Conservation (phyloP, 164 flowering plant genomes). For the Kalanchoe fedtschenkoi region DNA sequence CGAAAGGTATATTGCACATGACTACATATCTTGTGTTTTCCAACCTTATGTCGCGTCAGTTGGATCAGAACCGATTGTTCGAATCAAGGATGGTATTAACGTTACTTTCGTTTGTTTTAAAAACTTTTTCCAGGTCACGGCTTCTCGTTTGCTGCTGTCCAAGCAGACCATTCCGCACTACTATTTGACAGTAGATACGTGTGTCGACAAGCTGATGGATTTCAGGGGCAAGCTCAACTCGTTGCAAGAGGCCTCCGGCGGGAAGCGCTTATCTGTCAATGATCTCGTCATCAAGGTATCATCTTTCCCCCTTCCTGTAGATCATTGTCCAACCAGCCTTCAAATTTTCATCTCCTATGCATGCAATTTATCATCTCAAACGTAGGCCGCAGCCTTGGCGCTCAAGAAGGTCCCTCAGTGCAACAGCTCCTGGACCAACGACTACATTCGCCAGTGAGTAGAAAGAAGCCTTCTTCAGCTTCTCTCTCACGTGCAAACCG, state of each 20-base stretch:
- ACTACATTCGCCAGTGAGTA: conserved; percentile 91
- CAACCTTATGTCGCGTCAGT: neutral
- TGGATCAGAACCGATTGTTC: neutral
- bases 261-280: conserved; percentile 75
- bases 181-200: conserved; percentile 77
- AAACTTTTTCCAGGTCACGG: conserved; percentile 52
- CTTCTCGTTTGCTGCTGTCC: conserved; percentile 75
- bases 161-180: conserved; percentile 98
- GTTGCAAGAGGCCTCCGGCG: conserved; percentile 84
- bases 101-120: neutral
- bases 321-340: neutral
- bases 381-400: conserved; percentile 94
- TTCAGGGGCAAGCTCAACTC: conserved; percentile 69
- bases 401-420: conserved; percentile 88
- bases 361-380: neutral
- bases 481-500: neutral
- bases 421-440: conserved; percentile 91
- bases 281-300: conserved; percentile 94
- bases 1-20: conserved; percentile 50
- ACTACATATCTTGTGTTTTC: neutral
- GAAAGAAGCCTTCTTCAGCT: neutral
- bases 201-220: conserved; percentile 83
- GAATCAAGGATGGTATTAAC: neutral
- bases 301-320: neutral
- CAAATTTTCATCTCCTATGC: neutral